Evolutionary conservation across 208 protist species (phyloP), one percentile per base, ranked within the genome.

Genomic region (Crithidia mellificae): DNA sequence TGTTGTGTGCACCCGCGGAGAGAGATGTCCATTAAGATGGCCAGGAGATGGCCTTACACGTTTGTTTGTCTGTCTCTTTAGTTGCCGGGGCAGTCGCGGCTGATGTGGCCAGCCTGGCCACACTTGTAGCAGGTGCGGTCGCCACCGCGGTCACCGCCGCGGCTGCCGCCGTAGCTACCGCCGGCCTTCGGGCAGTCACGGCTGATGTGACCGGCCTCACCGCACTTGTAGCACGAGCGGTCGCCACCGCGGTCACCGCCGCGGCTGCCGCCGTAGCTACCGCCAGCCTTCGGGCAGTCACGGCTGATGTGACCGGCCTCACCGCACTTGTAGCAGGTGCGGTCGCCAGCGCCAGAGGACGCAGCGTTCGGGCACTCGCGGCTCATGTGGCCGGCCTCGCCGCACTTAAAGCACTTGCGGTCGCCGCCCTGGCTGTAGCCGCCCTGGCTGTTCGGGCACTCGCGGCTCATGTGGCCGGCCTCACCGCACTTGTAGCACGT

Each of bases 401-500:
- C 88, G 70, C 91, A 96, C 80, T 90, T 78, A 63, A 49, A 83
- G 85, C 91, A 96, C 9, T 53, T 87, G 72, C 80, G 77, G 62
- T 87, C 91, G 38, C 80, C 87, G 51, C 67, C 79, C 7, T 38
- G 11, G 34, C 34, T 38, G 46, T 74, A 70, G 41, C 79, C 77
- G 56, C 65, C 53, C 73, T 75, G 68, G 51, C 69, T 54, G 27
- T 76, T 83, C 53, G 91, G 86, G 76, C 93, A 97, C 36, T 95
- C 87, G 69, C 93, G 87, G 75, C 74, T 87, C 55, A 87, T 73
- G 77, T 90, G 91, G 57, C 85, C 91, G 4, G 74, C 69, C 62
- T 91, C 73, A 25, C 91, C 91, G 71, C 91, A 96, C 78, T 90
- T 94, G 81, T 84, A 92, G 86, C 91, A 96, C 27, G 78, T 76